Evolutionary conservation across 805 yeast species (phyloP).

Genomic region (Komagataella populi): DNA sequence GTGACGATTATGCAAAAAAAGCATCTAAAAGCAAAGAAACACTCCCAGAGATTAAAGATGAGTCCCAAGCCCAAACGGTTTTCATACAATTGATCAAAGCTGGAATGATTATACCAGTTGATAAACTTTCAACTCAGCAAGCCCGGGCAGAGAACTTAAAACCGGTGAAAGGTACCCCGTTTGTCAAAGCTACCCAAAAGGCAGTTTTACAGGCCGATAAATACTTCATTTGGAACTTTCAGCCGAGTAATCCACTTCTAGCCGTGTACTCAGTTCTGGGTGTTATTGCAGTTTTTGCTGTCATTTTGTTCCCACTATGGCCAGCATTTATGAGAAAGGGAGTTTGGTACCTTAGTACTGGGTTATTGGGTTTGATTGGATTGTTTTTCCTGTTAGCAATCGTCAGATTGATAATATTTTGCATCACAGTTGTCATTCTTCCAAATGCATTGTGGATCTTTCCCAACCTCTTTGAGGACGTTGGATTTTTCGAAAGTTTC

Average conservation of each 20-base stretch:
- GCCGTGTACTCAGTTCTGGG: conserved; percentile 51
- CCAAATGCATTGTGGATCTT: conserved; percentile 87
- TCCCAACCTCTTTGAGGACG: conserved; percentile 92
- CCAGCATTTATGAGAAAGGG: conserved; percentile 80
- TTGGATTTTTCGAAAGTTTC: conserved; percentile 88
- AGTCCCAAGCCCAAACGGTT: conserved; percentile 43
- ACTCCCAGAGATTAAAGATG: conserved; percentile 25
- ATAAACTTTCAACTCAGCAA: conserved; percentile 57
- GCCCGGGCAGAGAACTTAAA: conserved; percentile 47
- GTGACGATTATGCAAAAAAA: conserved; percentile 51
- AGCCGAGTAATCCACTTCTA: conserved; percentile 55
- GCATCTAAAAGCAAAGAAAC: conserved; percentile 26
- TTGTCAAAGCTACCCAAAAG: conserved; percentile 36
- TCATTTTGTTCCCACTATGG: conserved; percentile 89
- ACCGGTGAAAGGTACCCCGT: conserved; percentile 54
- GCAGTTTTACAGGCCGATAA: conserved; percentile 51
- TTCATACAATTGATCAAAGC: conserved; percentile 58
- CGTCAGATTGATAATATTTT: conserved; percentile 58
- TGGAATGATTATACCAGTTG: conserved; percentile 64
- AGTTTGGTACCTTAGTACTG: conserved; percentile 83
- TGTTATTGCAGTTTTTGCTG: conserved; percentile 45
- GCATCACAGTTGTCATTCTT: conserved; percentile 39
- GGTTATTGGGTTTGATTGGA: conserved; percentile 57
- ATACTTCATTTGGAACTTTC: conserved; percentile 78
- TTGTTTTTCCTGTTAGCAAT: conserved; percentile 69